Evolutionary conservation across 805 yeast species (phyloP).

Genomic region (Candida alai): DNA sequence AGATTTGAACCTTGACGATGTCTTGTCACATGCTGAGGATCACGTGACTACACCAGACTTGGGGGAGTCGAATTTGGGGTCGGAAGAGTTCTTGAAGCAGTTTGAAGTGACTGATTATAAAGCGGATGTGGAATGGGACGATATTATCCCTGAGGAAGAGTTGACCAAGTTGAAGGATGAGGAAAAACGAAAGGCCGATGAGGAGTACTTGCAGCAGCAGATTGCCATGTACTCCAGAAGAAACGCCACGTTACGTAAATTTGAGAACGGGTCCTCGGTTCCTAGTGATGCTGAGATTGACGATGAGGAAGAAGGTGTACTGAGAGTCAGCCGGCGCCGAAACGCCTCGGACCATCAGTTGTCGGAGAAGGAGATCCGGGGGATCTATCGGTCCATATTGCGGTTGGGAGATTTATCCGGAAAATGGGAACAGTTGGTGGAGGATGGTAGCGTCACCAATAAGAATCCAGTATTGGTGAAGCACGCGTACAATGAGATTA

Average conservation of each 20-base stretch:
- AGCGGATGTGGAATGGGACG: conserved; percentile 99
- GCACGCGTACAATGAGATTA: conserved; percentile 71
- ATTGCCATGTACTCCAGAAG: conserved; percentile 82
- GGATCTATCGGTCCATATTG: conserved; percentile 76
- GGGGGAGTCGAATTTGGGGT: conserved; percentile 97
- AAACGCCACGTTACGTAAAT: conserved; percentile 65
- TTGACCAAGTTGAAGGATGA: conserved; percentile 84
- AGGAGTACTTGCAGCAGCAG: conserved; percentile 82
- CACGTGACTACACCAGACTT: conserved; percentile 94
- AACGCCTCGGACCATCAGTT: conserved; percentile 45
- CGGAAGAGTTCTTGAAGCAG: conserved; percentile 95
- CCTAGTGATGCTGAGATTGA: conserved; percentile 21
- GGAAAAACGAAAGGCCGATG: conserved; percentile 83
- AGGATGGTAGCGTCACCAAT: conserved; percentile 84
- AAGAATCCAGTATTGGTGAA: conserved; percentile 77
- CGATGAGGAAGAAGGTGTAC: conserved; percentile 29
- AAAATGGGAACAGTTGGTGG: conserved; percentile 80
- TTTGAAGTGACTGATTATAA: conserved; percentile 98
- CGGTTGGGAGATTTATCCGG: conserved; percentile 75
- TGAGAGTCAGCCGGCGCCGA: conserved; percentile 23
- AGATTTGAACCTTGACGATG: conserved; percentile 92
- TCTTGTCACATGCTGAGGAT: conserved; percentile 94
- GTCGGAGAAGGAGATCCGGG: conserved; percentile 83
- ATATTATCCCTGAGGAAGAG: conserved; percentile 94
- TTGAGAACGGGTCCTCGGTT: conserved; percentile 36